Conservation (phyloP, 1,139 yeast species). For the Debaryomycetaceae sp. region DNA sequence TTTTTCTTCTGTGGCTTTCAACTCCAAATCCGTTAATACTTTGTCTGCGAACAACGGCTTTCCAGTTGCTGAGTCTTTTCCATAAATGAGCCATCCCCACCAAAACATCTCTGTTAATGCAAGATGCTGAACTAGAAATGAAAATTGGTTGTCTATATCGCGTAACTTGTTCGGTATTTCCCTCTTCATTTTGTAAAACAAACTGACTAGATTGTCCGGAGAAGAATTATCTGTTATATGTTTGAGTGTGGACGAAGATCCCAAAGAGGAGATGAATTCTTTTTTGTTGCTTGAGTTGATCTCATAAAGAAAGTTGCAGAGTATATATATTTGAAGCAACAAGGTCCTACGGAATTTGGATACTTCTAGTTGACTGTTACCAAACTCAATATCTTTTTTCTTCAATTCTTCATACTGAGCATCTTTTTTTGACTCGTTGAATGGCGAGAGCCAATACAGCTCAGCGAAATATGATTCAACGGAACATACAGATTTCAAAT, state of each 20-base stretch:
- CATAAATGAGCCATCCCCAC: conserved; percentile 45
- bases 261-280: conserved; percentile 20
- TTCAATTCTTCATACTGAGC: conserved; percentile 15
- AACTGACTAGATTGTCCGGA: conserved; percentile 22
- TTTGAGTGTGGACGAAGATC: conserved; percentile 28
- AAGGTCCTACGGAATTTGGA: conserved; percentile 27
- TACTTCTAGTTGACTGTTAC: conserved; percentile 23
- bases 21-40: conserved; percentile 20
- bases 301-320: conserved; percentile 30
- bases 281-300: conserved; percentile 21
- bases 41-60: conserved; percentile 27
- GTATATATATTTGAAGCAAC: conserved; percentile 31
- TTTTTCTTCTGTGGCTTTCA: conserved; percentile 15
- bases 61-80: conserved; percentile 32
- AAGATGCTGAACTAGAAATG: conserved; percentile 27
- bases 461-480: conserved; percentile 33
- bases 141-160: conserved; percentile 22
- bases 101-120: conserved; percentile 30
- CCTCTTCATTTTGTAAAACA: conserved; percentile 24
- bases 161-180: conserved; percentile 22
- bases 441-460: conserved; percentile 31
- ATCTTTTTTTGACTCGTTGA: conserved; percentile 17
- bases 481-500: conserved; percentile 20
- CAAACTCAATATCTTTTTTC: conserved; percentile 25
- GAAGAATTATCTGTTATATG: conserved; percentile 36